Conservation (phyloP, 2,329 filamentous ascomycete genomes). For the Apiospora marii region DNA sequence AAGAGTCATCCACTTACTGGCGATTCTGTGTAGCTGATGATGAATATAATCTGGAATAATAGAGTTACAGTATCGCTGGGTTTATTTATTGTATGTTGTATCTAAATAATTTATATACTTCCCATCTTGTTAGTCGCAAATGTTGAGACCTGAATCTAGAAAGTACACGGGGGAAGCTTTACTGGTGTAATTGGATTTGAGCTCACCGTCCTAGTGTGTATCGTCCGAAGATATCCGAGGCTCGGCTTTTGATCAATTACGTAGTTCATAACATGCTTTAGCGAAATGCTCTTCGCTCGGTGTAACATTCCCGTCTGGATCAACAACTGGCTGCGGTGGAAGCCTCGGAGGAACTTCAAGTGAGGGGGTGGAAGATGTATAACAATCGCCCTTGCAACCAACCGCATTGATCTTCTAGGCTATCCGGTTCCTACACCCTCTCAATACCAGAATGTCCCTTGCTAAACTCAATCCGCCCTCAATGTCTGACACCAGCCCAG, state of each 20-base stretch:
- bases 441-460: background rate
- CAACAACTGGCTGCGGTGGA: background rate
- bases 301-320: background rate
- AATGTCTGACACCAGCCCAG: background rate
- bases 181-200: too few relatives aligned
- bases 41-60: too few relatives aligned
- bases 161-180: too few relatives aligned
- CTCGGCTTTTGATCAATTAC: background rate
- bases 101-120: too few relatives aligned
- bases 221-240: background rate
- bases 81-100: too few relatives aligned
- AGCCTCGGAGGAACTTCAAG: background rate
- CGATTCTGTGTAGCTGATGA: too few relatives aligned
- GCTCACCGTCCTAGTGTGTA: background rate
- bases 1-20: too few relatives aligned
- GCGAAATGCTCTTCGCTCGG: background rate
- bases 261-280: background rate
- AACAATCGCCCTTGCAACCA: background rate
- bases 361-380: background rate
- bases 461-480: background rate
- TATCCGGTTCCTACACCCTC: background rate
- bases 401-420: background rate
- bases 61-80: too few relatives aligned
- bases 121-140: too few relatives aligned
- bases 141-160: too few relatives aligned